A percentile compares a stretch with the other conserved stretches of the same genome.
Evolutionary conservation across 2,329 filamentous ascomycete species (phyloP).

Genomic region (Camillea tinctor): DNA sequence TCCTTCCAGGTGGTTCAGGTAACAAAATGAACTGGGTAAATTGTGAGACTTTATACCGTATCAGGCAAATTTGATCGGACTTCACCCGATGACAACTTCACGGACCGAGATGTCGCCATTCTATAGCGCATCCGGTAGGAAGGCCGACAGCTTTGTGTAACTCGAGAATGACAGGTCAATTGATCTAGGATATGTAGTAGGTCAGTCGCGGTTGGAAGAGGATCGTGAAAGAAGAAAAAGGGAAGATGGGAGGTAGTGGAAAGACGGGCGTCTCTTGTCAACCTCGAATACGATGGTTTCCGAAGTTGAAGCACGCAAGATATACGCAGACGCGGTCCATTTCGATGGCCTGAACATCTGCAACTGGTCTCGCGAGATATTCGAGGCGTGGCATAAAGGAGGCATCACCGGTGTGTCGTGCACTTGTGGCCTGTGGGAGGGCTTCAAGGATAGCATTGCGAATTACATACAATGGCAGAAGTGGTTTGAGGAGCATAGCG

Average conservation of each 20-base stretch:
- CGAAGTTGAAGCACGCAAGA: conserved; percentile 35
- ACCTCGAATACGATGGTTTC: conserved; percentile 30
- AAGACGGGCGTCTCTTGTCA: background rate
- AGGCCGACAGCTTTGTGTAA: background rate
- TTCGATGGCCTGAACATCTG: conserved; percentile 42
- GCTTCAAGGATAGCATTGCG: conserved; percentile 36
- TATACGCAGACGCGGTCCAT: conserved; percentile 37
- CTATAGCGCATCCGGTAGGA: background rate
- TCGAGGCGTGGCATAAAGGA: conserved; percentile 38
- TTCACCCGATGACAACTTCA: background rate
- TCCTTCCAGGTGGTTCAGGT: background rate
- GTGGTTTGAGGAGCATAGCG: conserved; percentile 41
- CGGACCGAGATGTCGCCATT: background rate
- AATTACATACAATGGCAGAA: conserved; percentile 43
- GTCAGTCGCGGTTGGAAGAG: background rate
- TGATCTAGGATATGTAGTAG: background rate
- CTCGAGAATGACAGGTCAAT: background rate
- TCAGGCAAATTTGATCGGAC: background rate
- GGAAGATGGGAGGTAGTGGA: no score
- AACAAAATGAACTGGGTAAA: background rate
- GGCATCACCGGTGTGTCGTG: conserved; percentile 42
- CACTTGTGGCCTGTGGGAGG: conserved; percentile 41
- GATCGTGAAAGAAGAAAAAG: background rate
- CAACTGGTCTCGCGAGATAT: conserved; percentile 40
- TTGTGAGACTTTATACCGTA: background rate